These are phyloP conservation scores for Anthoceros angustus DNA, from an alignment of 225 moss, liverwort and hornwort genomes.

Conservation along the genomic window DNA sequence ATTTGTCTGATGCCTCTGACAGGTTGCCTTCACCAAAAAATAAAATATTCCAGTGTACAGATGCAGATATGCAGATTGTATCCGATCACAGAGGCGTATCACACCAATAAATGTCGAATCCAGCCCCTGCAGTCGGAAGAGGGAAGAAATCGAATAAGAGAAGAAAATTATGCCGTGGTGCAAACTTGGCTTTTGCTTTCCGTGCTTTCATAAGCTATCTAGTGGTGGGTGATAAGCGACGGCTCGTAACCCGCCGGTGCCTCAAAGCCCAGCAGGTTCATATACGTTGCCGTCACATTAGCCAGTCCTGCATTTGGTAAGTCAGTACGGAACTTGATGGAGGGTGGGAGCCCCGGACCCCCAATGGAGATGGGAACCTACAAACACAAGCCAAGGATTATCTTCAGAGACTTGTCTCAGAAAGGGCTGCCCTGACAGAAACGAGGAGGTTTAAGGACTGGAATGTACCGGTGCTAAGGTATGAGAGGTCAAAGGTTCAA, in stretches of 20 bases:
- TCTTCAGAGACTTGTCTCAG: constrained; percentile 9
- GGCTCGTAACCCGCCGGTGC: constrained; percentile 80
- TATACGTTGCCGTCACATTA: constrained; percentile 73
- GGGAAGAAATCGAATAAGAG: no score
- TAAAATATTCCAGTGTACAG: no score
- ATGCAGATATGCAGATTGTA: no score
- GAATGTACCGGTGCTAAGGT: constrained; percentile 52
- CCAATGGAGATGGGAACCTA: constrained; percentile 92
- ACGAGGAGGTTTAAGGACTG: neutral
- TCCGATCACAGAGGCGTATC: no score
- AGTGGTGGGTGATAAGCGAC: constrained; percentile 7
- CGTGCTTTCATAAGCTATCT: no score
- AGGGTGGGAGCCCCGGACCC: constrained; percentile 68
- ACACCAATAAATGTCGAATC: no score
- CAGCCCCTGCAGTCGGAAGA: no score
- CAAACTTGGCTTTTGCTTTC: no score
- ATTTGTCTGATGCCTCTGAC: no score
- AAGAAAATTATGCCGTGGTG: no score
- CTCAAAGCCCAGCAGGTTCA: constrained; percentile 86
- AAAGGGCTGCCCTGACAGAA: neutral
- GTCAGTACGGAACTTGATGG: constrained; percentile 46
- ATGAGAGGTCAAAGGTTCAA: constrained; percentile 64
- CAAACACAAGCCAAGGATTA: neutral
- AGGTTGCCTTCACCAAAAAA: no score
- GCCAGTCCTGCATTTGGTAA: constrained; percentile 80